These are phyloP conservation scores for Achaetomium macrosporum DNA, from an alignment of 2,329 filamentous ascomycete genomes.

Conservation along the genomic window DNA sequence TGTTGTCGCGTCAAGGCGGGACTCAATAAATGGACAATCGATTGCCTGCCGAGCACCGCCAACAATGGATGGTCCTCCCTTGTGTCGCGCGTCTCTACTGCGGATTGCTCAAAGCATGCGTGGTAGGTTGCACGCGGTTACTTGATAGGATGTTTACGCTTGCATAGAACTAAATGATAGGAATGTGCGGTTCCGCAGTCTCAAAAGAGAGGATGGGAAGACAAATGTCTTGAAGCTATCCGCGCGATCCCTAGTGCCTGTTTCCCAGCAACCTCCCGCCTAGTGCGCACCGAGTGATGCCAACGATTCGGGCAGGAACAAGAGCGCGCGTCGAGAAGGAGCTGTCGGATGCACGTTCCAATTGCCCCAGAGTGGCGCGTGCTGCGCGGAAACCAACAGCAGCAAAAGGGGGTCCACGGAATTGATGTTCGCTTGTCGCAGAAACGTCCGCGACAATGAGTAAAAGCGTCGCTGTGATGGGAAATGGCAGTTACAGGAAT, in stretches of 20 bases:
- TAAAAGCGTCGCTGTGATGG: not conserved
- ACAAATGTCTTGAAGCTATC: constrained; percentile 14
- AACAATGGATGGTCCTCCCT: constrained; percentile 5
- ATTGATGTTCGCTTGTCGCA: not conserved
- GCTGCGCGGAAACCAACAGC: not conserved
- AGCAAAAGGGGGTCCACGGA: not conserved
- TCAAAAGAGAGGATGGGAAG: constrained; percentile 6
- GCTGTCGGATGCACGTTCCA: constrained; percentile 17
- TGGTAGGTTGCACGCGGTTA: constrained; percentile 20
- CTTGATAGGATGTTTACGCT: constrained; percentile 23
- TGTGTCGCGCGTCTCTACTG: constrained; percentile 17
- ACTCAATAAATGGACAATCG: constrained; percentile 7
- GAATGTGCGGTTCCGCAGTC: constrained; percentile 12
- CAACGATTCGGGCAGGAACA: constrained; percentile 2
- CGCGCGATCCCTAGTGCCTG: constrained; percentile 6
- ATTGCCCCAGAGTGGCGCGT: constrained; percentile 4
- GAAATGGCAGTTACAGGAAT: not conserved
- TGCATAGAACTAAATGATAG: constrained; percentile 14
- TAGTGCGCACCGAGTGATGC: not conserved
- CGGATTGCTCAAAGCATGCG: constrained; percentile 22
- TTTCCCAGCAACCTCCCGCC: constrained; percentile 8
- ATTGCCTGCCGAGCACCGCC: constrained; percentile 11
- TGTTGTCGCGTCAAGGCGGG: constrained; percentile 16
- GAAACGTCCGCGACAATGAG: not conserved
- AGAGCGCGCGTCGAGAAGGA: constrained; percentile 1